Evolutionary conservation across 1,284 basidiomycete genomes (phyloP).

Genomic region (Inonotus obliquus): DNA sequence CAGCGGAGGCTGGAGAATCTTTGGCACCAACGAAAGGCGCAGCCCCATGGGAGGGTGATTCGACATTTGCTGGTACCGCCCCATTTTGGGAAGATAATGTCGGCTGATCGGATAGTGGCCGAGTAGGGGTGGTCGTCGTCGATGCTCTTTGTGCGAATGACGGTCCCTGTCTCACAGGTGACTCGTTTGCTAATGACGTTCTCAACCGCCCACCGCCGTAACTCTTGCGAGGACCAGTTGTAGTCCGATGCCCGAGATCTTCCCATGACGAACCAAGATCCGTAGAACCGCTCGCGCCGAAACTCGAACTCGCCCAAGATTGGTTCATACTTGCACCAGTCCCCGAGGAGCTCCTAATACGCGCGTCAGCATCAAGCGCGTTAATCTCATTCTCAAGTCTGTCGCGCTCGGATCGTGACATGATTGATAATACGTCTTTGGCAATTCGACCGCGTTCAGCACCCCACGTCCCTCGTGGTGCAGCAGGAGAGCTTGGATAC

Average conservation of each 20-base stretch:
- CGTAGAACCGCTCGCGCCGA: slow-evolving; percentile 20
- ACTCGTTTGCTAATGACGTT: slow-evolving; percentile 13
- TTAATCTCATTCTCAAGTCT: slow-evolving; percentile 50
- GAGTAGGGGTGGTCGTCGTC: neutral
- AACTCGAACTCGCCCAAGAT: slow-evolving; percentile 16
- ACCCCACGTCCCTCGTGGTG: slow-evolving; percentile 25
- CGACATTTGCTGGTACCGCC: neutral
- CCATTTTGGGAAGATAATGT: slow-evolving; percentile 8
- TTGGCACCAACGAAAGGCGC: neutral
- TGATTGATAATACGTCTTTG: slow-evolving; percentile 53
- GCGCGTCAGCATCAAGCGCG: slow-evolving; percentile 21
- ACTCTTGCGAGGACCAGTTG: slow-evolving; percentile 8
- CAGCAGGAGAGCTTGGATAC: slow-evolving; percentile 39
- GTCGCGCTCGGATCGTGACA: slow-evolving; percentile 54
- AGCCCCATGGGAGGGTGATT: neutral
- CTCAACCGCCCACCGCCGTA: slow-evolving; percentile 5
- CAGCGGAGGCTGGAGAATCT: neutral
- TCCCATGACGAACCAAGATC: slow-evolving; percentile 52
- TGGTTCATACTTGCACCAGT: slow-evolving; percentile 16
- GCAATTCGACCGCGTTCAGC: slow-evolving; percentile 64
- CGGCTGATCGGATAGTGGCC: slow-evolving; percentile 11
- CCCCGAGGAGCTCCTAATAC: slow-evolving; percentile 21
- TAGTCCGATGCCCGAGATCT: slow-evolving; percentile 27
- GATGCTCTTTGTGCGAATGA: slow-evolving; percentile 12
- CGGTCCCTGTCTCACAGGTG: neutral